A percentile compares a stretch with the other conserved stretches of the same genome.
These are phyloP conservation scores for Botrytis deweyae DNA, from an alignment of 2,329 filamentous ascomycete species.

Conservation along the genomic window DNA sequence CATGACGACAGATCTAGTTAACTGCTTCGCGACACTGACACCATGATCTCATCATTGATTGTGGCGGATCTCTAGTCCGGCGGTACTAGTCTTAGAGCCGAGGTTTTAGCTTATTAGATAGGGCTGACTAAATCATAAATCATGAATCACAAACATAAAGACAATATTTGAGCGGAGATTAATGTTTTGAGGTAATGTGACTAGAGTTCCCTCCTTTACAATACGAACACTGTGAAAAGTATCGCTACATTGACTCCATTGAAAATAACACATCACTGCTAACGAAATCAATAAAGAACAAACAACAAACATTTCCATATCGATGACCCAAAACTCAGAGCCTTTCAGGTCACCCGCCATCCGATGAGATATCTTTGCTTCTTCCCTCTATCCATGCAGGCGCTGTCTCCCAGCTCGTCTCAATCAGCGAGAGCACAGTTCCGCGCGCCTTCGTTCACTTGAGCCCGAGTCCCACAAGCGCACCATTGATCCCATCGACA, in stretches of 20 bases:
- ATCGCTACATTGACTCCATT: not conserved
- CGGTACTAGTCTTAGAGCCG: not conserved
- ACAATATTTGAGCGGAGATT: not conserved
- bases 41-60: not conserved
- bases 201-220: not conserved
- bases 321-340: not conserved
- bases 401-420: not conserved
- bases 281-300: not conserved
- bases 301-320: not conserved
- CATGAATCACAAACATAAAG: not conserved
- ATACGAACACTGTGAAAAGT: not conserved
- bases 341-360: not conserved
- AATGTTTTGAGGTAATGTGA: not conserved
- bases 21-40: not conserved
- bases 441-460: not conserved
- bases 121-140: not conserved
- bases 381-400: too few species aligned
- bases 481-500: not conserved
- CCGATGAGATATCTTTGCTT: not conserved
- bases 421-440: not conserved
- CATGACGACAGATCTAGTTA: not conserved
- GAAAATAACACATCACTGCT: not conserved
- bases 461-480: not conserved
- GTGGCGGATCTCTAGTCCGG: not conserved
- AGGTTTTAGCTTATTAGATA: not conserved